Evolutionary conservation across 2,329 filamentous ascomycete genomes (phyloP).

Genomic region (Cladophialophora yegresii): DNA sequence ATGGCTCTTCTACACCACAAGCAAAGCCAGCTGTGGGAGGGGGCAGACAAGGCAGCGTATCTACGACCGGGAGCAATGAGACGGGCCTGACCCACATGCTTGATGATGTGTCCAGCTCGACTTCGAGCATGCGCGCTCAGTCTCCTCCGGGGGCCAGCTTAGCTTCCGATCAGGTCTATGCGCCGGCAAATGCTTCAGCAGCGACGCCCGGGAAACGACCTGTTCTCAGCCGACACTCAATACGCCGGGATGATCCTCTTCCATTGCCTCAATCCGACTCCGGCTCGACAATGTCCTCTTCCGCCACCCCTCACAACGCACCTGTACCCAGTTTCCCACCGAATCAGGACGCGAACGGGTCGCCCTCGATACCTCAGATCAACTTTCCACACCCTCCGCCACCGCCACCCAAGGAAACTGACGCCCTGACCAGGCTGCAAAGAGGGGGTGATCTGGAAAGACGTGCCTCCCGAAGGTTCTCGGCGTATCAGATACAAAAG

Average conservation of each 20-base stretch:
- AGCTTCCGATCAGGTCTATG: conserved; percentile 8
- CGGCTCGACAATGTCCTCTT: conserved; percentile 69
- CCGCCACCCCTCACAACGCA: conserved; percentile 72
- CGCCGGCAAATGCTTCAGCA: conserved; percentile 12
- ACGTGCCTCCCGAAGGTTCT: conserved; percentile 88
- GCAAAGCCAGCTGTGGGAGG: conserved; percentile 13
- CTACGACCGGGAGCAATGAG: conserved; percentile 50
- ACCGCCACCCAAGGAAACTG: conserved; percentile 80
- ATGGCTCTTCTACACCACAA: conserved; percentile 48
- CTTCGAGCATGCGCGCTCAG: conserved; percentile 23
- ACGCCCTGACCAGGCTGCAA: conserved; percentile 87
- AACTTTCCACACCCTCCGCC: conserved; percentile 73
- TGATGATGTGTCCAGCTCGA: conserved; percentile 39
- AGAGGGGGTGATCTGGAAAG: conserved; percentile 89
- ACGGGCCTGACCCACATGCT: conserved; percentile 48
- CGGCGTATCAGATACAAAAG: conserved; percentile 94
- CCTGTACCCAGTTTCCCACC: conserved; percentile 74
- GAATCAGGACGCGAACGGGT: conserved; percentile 64
- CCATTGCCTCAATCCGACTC: conserved; percentile 33
- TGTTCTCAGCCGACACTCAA: conserved; percentile 23
- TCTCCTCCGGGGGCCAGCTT: conserved; percentile 14
- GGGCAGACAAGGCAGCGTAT: conserved; percentile 50
- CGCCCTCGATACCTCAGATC: conserved; percentile 37
- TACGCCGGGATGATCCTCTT: conserved; percentile 24
- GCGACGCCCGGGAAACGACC: conserved; percentile 5